A percentile compares a stretch with the other conserved stretches of the same genome.
phyloP scores from a whole-genome alignment of 2,329 filamentous ascomycete species.

The Aspergillus aculeatinus region DNA sequence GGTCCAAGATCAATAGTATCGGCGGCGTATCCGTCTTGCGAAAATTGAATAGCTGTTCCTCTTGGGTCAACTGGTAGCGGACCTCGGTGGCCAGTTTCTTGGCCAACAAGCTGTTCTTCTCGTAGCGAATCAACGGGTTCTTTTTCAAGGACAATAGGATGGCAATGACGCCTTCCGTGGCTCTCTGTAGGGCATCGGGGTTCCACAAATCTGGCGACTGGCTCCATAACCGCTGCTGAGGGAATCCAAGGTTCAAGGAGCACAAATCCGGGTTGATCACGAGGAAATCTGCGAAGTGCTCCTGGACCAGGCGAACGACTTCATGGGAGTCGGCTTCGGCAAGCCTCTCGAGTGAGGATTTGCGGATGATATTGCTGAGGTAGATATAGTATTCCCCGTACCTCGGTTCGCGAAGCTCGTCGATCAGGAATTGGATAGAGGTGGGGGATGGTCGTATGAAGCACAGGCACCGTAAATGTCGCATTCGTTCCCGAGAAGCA shows the following conservation, averaged over 20 bases:
- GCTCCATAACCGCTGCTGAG: slow-evolving; percentile 76
- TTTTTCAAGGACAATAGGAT: slow-evolving; percentile 89
- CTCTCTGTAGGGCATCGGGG: slow-evolving; percentile 78
- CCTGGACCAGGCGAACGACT: slow-evolving; percentile 88
- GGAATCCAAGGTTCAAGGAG: slow-evolving; percentile 71
- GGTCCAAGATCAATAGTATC: slow-evolving; percentile 84
- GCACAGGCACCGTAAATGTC: slow-evolving; percentile 88
- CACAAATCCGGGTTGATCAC: slow-evolving; percentile 95
- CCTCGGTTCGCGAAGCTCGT: slow-evolving; percentile 92
- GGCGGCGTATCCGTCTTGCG: slow-evolving; percentile 91
- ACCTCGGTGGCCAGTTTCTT: slow-evolving; percentile 94
- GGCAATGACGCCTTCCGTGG: slow-evolving; percentile 83
- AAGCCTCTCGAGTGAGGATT: slow-evolving; percentile 87
- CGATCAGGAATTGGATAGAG: slow-evolving; percentile 89
- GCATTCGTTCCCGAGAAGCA: slow-evolving; percentile 89
- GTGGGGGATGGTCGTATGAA: slow-evolving; percentile 90
- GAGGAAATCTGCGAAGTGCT: slow-evolving; percentile 94
- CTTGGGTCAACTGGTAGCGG: slow-evolving; percentile 88
- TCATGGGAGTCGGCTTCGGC: slow-evolving; percentile 98
- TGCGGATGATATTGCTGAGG: slow-evolving; percentile 97
- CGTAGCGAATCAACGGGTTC: slow-evolving; percentile 89
- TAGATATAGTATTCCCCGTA: slow-evolving; percentile 98
- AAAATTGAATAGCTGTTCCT: slow-evolving; percentile 96
- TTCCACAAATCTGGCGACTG: slow-evolving; percentile 85
- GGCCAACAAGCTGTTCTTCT: slow-evolving; percentile 83